Evolutionary conservation across 2,329 filamentous ascomycete species (phyloP), one percentile per base, ranked within the genome.

Genomic region (Didymella pomorum): DNA sequence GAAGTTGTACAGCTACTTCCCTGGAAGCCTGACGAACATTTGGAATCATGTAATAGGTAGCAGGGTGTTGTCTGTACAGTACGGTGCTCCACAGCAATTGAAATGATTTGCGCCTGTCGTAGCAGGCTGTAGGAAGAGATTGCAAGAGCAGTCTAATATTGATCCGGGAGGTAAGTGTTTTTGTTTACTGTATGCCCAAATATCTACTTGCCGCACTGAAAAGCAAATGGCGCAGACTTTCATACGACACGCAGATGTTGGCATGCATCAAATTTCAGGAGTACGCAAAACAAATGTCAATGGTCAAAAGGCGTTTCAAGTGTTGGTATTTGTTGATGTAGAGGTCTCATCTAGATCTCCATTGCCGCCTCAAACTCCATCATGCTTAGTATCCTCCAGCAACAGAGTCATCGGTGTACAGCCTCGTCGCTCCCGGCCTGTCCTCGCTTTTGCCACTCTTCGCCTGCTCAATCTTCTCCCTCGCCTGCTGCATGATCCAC

Each of bases 401-500:
- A 4, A 66, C 57, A 2, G 67, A 70, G 56, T 77, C 71, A 67
- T 76, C 75, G 10, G 75, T 76, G 65, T 76, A 76, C 63, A 77
- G 51, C 60, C 75, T 71, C 45, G 72, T 75, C 47, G 62, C 62
- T 11, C 53, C 63, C 0, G 71, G 72, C 48, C 68, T 71, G 23
- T 56, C 60, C 46, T 61, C 62, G 37, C 58, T 51, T 28, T 63
- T 67, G 45, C 47, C 56, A 48, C 70, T 75, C 44, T 53, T 64
- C 26, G 63, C 65, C 61, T 69, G 61, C 6, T 66, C 68, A 4
- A 68, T 58, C 61, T 70, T 70, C 41, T 60, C 59, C 52, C 66
- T 58, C 11, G 68, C 68, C 69, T 83, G 82, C 66, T 82, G 78
- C 74, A 85, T 79, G 62, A 87, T 87, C 71, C 76, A 80, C 55